Evolutionary conservation across 345 rosid species (phyloP).

Genomic region (Eucalyptus sp.): DNA sequence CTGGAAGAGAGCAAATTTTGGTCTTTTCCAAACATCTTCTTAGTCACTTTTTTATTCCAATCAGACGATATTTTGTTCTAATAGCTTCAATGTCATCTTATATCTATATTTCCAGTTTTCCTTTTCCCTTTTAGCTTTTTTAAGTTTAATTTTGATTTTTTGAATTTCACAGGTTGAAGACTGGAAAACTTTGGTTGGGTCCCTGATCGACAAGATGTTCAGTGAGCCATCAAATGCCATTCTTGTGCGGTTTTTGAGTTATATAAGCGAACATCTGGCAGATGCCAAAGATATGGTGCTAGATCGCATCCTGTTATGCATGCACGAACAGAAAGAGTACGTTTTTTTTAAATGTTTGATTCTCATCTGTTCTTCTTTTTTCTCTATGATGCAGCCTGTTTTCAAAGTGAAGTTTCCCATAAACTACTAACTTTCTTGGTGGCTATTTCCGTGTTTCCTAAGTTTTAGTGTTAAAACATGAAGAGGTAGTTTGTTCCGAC

Average conservation of each 20-base stretch:
- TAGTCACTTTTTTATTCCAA: not conserved
- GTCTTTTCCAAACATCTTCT: not conserved
- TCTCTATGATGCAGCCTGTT: not conserved
- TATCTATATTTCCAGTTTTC: not conserved
- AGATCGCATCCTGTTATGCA: conserved; percentile 34
- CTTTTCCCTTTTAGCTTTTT: not conserved
- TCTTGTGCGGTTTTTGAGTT: conserved; percentile 67
- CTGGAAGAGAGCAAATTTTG: not conserved
- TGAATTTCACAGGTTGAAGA: conserved; percentile 47
- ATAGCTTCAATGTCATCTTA: not conserved
- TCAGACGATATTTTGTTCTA: not conserved
- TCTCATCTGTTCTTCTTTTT: not conserved
- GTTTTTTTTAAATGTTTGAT: not conserved
- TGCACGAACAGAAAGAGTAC: conserved; percentile 56
- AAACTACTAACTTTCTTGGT: not conserved
- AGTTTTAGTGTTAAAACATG: not conserved
- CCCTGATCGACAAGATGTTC: conserved; percentile 79
- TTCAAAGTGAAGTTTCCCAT: not conserved
- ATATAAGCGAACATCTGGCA: conserved; percentile 54
- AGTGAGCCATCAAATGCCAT: conserved; percentile 80
- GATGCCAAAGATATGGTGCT: conserved; percentile 48
- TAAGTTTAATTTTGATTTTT: not conserved
- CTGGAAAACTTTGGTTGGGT: conserved; percentile 51
- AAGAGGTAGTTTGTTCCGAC: not conserved
- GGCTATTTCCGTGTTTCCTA: not conserved